phyloP scores from a whole-genome alignment of 1,284 basidiomycete genomes.

The Volvariella volvacea region DNA sequence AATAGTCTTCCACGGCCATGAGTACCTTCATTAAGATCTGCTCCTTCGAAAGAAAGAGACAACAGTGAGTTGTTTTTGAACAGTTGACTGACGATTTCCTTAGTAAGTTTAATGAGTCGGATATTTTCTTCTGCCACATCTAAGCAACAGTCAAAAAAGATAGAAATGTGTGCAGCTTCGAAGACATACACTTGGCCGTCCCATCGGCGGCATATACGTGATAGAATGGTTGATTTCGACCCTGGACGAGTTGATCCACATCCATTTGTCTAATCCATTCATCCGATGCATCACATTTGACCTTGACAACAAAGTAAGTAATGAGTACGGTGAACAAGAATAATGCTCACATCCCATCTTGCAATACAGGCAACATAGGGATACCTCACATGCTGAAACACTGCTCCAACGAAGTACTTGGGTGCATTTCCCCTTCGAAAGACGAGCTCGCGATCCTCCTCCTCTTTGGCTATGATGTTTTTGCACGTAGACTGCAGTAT shows the following conservation, averaged over 20 bases:
- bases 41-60: conserved; percentile 22
- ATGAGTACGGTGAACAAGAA: conserved; percentile 1
- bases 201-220: conserved; percentile 31
- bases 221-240: conserved; percentile 50
- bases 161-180: background rate
- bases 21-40: conserved; percentile 11
- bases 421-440: conserved; percentile 17
- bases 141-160: conserved; percentile 6
- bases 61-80: conserved; percentile 15
- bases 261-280: conserved; percentile 41
- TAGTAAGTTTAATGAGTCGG: conserved; percentile 12
- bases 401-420: conserved; percentile 43
- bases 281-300: conserved; percentile 33
- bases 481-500: conserved; percentile 13
- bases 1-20: conserved; percentile 18
- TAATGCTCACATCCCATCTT: conserved; percentile 45
- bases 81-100: conserved; percentile 13
- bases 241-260: conserved; percentile 31
- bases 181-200: conserved; percentile 32
- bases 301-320: conserved; percentile 19
- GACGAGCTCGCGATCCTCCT: conserved; percentile 19
- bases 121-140: conserved; percentile 30
- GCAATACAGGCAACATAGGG: conserved; percentile 42
- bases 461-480: conserved; percentile 24
- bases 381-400: conserved; percentile 37